A percentile compares a stretch with the other conserved stretches of the same genome.
Evolutionary conservation across 169 alveolate genomes (phyloP).

Genomic region (Sarcocystis neurona): DNA sequence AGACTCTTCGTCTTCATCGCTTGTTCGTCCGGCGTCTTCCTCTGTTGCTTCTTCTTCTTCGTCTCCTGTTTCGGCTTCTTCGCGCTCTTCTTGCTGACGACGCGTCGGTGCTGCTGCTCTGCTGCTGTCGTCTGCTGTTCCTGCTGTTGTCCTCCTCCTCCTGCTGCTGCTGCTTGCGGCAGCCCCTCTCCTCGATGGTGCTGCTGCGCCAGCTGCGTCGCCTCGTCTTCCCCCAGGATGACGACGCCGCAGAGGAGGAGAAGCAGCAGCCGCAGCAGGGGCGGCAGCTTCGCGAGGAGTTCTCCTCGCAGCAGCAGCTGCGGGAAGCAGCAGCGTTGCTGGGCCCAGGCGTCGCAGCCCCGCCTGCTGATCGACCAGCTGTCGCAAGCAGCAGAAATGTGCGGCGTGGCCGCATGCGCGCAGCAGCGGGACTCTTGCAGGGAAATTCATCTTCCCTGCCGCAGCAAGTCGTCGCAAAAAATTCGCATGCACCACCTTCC

Average conservation of each 20-base stretch:
- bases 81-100: background rate
- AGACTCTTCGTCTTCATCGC: background rate
- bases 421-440: conserved; percentile 1
- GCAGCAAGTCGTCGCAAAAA: background rate
- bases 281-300: background rate
- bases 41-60: background rate
- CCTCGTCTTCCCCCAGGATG: background rate
- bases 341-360: conserved; percentile 10
- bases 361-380: background rate
- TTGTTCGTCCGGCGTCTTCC: background rate
- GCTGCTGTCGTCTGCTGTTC: background rate
- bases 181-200: too few species aligned
- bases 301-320: background rate
- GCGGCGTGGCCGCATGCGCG: conserved; percentile 36
- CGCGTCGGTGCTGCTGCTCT: background rate
- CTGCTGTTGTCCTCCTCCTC: too few species aligned
- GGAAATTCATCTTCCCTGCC: background rate
- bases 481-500: background rate
- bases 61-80: background rate
- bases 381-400: background rate
- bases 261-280: too few species aligned
- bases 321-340: background rate
- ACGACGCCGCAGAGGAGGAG: too few species aligned
- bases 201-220: background rate
- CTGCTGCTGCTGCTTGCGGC: too few species aligned